Evolutionary conservation across 352 stramenopile genomes (phyloP).

Genomic region (Globisporangium paddicum): DNA sequence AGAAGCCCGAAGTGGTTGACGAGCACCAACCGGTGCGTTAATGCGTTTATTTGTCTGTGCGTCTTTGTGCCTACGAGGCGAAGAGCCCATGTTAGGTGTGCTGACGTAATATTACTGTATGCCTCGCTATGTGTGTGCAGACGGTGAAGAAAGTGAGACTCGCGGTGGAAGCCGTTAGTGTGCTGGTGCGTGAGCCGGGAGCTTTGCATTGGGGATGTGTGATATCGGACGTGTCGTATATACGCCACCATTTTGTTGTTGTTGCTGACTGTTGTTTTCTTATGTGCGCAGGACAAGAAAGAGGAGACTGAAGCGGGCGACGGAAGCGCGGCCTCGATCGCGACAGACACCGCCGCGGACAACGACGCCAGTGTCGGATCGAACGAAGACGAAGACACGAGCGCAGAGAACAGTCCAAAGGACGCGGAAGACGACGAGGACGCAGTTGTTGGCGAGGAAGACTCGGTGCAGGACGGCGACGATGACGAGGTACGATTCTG

Average conservation of each 20-base stretch:
- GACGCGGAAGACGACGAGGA: background rate
- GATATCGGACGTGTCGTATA: slow-evolving; percentile 7
- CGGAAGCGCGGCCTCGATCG: background rate
- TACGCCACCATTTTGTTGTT: background rate
- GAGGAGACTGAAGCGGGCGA: background rate
- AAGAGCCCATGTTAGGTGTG: background rate
- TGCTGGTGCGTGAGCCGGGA: slow-evolving; percentile 22
- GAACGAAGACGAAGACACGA: slow-evolving; percentile 16
- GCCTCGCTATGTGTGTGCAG: slow-evolving; percentile 13
- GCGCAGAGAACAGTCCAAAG: slow-evolving; percentile 16
- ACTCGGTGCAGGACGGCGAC: background rate
- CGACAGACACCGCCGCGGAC: background rate
- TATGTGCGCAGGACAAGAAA: slow-evolving; percentile 8
- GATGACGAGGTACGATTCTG: background rate
- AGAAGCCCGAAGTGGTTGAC: slow-evolving; percentile 63
- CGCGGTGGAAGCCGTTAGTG: slow-evolving; percentile 39
- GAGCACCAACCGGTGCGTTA: slow-evolving; percentile 52
- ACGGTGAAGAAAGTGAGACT: slow-evolving; percentile 59
- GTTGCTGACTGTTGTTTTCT: background rate
- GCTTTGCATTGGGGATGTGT: slow-evolving; percentile 15
- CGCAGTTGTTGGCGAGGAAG: background rate
- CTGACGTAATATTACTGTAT: background rate
- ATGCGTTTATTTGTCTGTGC: background rate
- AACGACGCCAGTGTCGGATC: slow-evolving; percentile 1
- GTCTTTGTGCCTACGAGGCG: background rate